Base-by-base conservation (phyloP, 2,329 filamentous ascomycete genomes). In the Aureobasidium uvarum region DNA sequence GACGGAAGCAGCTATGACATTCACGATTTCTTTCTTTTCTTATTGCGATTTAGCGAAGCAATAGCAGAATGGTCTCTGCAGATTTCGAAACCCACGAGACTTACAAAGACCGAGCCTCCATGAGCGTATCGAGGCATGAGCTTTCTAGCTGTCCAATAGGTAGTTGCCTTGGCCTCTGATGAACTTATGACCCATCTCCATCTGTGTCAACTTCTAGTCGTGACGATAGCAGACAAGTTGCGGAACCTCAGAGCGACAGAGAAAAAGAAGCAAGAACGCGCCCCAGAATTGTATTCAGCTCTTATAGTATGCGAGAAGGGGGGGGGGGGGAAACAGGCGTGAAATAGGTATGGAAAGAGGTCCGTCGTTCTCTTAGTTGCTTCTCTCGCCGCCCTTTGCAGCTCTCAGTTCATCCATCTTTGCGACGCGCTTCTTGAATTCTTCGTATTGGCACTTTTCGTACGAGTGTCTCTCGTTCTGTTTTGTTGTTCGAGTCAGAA, bases 391-490 rank as follows among this genome's bases (percentile, higher is more conserved):
- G 66, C 81, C 86, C 85, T 96, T 96, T 67, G 90, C 87, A 71
- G 87, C 93, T 76, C 92, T 86, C 75, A 99, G 81, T 83, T 99
- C 93, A 74, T 98, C 88, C 95, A 99, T 99, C 88, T 96, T 98
- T 75, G 90, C 91, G 70, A 99, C 95, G 66, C 95, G 88, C 85
- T 94, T 92, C 87, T 96, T 96, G 85, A 99, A 99, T 78, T 98
- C 95, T 70, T 90, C 90, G 80, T 99, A 99, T 76, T 99, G 95
- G 86, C 95, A 99, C 80, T 98, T 98, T 78, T 99, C 95, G 84
- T 99, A 99, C 75, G 88, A 89, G 81, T 99, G 95, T 83, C 95
- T 85, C 84, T 99, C 95, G 78, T 92, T 88, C 95, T 98, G 76
- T 11, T 11, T 28, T 38, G 14, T 3, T 31, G 48, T 31, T 43